phyloP scores from a whole-genome alignment of 2,329 filamentous ascomycete genomes.

The Trichophyton simii region DNA sequence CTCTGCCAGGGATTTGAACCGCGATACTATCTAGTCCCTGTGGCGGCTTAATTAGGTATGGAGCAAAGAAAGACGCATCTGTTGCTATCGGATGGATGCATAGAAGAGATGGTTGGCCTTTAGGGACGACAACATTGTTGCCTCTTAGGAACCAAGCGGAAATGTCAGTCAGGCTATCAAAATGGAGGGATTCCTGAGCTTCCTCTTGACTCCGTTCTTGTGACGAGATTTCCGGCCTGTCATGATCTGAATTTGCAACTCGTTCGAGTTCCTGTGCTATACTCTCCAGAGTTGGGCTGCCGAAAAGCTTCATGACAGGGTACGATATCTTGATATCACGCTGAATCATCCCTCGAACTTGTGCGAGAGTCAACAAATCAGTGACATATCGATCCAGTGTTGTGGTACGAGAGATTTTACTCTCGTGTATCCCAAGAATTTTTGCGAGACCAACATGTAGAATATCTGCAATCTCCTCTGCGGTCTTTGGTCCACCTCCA shows the following conservation, averaged over 20 bases:
- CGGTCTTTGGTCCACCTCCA: not conserved
- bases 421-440: not conserved
- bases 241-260: not conserved
- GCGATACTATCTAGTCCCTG: not conserved
- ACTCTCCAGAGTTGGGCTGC: not conserved
- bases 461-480: not conserved
- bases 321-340: not conserved
- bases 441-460: not conserved
- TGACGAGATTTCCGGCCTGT: not conserved
- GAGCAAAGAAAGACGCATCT: not conserved
- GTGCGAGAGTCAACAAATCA: not conserved
- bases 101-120: not conserved
- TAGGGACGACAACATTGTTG: not conserved
- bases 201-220: not conserved
- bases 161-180: not conserved
- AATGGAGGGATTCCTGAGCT: not conserved
- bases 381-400: not conserved
- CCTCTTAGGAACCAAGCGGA: not conserved
- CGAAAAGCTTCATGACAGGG: not conserved
- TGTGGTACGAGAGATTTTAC: not conserved
- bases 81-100: not conserved
- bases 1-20: not conserved
- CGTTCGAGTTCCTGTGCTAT: not conserved
- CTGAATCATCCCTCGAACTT: not conserved
- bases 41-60: not conserved